phyloP scores from a whole-genome alignment of 176 grass and related monocot genomes.

The Dendrocalamus sinicus region DNA sequence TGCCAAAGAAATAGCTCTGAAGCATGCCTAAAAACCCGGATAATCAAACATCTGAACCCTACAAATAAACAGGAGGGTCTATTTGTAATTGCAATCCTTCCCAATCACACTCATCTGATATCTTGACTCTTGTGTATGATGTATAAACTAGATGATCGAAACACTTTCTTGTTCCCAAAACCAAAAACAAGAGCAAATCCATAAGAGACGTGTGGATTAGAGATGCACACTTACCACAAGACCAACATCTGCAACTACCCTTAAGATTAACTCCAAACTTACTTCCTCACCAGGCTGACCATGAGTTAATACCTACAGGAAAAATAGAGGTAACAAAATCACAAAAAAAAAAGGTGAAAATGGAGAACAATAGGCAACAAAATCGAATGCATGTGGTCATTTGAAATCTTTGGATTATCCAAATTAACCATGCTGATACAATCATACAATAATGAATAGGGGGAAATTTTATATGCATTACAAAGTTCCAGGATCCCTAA shows the following conservation, averaged over 20 bases:
- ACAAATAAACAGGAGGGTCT: conserved; percentile 22
- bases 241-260: conserved; percentile 98
- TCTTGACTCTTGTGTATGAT: background rate
- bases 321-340: conserved; percentile 4
- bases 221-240: conserved; percentile 71
- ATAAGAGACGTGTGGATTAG: conserved; percentile 18
- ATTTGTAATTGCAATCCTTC: background rate
- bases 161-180: background rate
- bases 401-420: conserved; percentile 20
- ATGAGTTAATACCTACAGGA: conserved; percentile 76
- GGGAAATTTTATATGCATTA: no score
- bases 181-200: background rate
- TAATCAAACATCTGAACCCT: background rate
- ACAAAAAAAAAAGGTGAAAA: conserved; percentile 8
- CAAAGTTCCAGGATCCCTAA: no score
- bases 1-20: conserved; percentile 20
- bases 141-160: background rate
- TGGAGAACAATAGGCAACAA: background rate
- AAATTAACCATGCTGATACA: conserved; percentile 10
- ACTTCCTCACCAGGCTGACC: conserved; percentile 90
- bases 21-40: background rate
- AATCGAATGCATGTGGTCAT: background rate
- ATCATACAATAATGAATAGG: background rate
- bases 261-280: conserved; percentile 87
- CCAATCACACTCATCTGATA: background rate